Base-by-base conservation (phyloP, 805 yeast species). In the Isabelozyma heimii region DNA sequence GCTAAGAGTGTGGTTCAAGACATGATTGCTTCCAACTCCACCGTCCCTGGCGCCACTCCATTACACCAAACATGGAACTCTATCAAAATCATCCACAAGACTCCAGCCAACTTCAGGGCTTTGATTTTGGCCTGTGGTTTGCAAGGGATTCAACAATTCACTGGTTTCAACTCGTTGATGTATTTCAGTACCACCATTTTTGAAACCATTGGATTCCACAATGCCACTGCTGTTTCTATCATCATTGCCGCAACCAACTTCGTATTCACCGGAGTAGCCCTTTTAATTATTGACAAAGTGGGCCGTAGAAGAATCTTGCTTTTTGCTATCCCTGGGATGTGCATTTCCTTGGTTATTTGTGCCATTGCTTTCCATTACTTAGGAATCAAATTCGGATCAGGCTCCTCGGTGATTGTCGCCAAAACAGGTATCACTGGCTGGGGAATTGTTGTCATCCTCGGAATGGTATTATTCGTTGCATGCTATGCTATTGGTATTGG, bases 81-180 rank as follows among this genome's bases (percentile, higher is more conserved):
- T 9, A 70, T 86, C 53, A 80, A 77, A 53, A 77, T 83, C 52
- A 73, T 87, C 57, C 92, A 87, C 64, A 69, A 70, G 1, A 80
- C 78, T 37, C 89, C 89, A 38, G 85, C 95, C 1, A 91, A 92
- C 67, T 82, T 89, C 52, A 83, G 98, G 61, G 98, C 97, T 5
- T 78, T 94, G 52, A 74, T 91, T 33, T 83, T 92, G 60, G 94
- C 92, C 9, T 91, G 97, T 75, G 97, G 95, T 33, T 72, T 92
- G 55, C 98, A 94, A 71, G 97, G 96, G 50, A 87, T 94, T 61
- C 98, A 92, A 74, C 99, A 92, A 71, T 90, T 92, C 60, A 87
- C 96, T 14, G 98, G 98, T 56, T 92, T 92, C 82, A 94, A 92
- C 72, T 89, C 97, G 6, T 79, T 92, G 59, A 89, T 92, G 96